A percentile compares a stretch with the other conserved stretches of the same genome.
phyloP scores from a whole-genome alignment of 371 early-diverging fungal species.

The Apophysomyces ossiformis region DNA sequence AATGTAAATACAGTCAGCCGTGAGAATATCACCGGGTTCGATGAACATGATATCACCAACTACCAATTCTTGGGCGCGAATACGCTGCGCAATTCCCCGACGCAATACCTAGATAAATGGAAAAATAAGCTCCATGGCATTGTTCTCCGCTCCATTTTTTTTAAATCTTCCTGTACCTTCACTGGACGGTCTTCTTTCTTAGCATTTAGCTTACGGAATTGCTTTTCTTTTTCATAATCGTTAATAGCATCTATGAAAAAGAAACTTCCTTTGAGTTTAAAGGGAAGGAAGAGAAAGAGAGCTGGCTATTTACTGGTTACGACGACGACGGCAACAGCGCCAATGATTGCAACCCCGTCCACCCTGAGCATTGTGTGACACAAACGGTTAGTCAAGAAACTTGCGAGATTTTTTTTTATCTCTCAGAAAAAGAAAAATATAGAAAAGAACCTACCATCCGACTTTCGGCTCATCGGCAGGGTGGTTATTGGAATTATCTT shows the following conservation, averaged over 20 bases:
- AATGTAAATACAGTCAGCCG: constrained; percentile 82
- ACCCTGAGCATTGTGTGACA: constrained; percentile 51
- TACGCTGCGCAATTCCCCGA: constrained; percentile 71
- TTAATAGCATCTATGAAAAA: constrained; percentile 65
- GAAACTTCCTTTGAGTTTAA: background rate
- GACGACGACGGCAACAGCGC: constrained; percentile 80
- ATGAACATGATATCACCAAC: constrained; percentile 89
- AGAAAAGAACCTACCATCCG: constrained; percentile 50
- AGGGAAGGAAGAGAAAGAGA: background rate
- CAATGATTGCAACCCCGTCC: constrained; percentile 73
- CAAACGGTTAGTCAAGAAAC: constrained; percentile 8
- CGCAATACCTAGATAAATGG: constrained; percentile 43
- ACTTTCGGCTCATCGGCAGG: constrained; percentile 52
- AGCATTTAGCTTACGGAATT: constrained; percentile 77
- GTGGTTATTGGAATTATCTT: constrained; percentile 61
- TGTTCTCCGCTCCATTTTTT: constrained; percentile 6
- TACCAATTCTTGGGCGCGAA: constrained; percentile 77
- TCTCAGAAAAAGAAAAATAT: background rate
- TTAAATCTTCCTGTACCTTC: constrained; percentile 43
- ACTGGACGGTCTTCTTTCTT: constrained; percentile 76
- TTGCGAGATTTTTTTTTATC: constrained; percentile 9
- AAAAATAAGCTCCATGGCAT: background rate
- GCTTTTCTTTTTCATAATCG: constrained; percentile 81
- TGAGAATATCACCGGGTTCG: constrained; percentile 89
- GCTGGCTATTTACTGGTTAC: constrained; percentile 61